Percentiles rank a stretch among this genome's conserved stretches.
These are phyloP conservation scores for Neostapfia colusana DNA, from an alignment of 176 grass and related monocot species.

Conservation along the genomic window DNA sequence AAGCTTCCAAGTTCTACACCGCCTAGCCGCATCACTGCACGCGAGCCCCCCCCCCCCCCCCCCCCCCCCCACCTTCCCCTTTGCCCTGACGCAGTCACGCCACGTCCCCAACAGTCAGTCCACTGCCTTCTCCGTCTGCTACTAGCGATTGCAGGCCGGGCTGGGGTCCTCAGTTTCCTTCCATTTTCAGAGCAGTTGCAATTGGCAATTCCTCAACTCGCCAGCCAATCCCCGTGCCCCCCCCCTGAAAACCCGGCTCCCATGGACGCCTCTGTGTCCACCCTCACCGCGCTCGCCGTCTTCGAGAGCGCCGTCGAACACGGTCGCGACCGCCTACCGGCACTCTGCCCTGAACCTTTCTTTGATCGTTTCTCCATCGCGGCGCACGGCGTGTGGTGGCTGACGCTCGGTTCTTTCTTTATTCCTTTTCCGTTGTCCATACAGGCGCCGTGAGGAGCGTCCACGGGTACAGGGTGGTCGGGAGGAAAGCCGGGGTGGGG, in stretches of 20 bases:
- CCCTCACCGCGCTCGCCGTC: slow-evolving; percentile 50
- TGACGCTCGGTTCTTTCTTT: slow-evolving; percentile 7
- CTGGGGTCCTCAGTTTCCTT: background rate
- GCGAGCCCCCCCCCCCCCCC: slow-evolving; percentile 13
- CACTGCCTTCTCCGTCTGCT: background rate
- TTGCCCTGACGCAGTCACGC: too few relatives aligned
- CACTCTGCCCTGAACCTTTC: background rate
- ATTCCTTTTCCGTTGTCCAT: background rate
- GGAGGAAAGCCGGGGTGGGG: slow-evolving; percentile 16
- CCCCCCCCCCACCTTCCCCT: slow-evolving; percentile 1
- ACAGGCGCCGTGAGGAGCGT: slow-evolving; percentile 57
- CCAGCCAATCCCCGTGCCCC: background rate
- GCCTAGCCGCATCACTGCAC: background rate
- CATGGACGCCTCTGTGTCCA: slow-evolving; percentile 50
- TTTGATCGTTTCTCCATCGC: background rate
- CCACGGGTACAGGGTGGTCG: slow-evolving; percentile 49
- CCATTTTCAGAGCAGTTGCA: background rate
- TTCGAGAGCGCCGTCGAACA: slow-evolving; percentile 44
- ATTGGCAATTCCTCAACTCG: background rate
- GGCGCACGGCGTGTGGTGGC: background rate
- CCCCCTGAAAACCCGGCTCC: background rate
- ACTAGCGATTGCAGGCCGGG: background rate
- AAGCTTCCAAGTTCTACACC: slow-evolving; percentile 24
- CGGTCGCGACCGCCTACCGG: slow-evolving; percentile 15
- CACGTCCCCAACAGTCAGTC: background rate